Percentiles rank a stretch among this genome's conserved stretches.
phyloP scores from a whole-genome alignment of 2,329 filamentous ascomycete genomes.

The Lecanicillium sp. region DNA sequence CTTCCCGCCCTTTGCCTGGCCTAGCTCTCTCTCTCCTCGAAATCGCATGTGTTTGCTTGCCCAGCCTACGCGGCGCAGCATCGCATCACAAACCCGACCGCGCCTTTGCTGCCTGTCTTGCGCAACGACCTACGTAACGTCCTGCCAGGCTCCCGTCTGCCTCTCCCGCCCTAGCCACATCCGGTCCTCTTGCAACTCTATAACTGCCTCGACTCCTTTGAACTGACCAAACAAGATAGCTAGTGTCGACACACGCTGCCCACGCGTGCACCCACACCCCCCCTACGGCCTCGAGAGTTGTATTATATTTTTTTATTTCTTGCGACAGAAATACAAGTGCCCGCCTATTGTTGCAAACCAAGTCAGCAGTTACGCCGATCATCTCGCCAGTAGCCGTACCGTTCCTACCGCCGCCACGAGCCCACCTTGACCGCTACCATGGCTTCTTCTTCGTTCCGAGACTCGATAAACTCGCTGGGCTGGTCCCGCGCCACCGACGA shows the following conservation, averaged over 20 bases:
- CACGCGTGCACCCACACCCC: background rate
- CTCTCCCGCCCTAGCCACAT: background rate
- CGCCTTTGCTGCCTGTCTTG: background rate
- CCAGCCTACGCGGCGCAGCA: background rate
- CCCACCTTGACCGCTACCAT: constrained; percentile 39
- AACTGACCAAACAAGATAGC: constrained; percentile 9
- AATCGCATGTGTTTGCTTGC: background rate
- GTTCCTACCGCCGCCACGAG: background rate
- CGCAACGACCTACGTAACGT: constrained; percentile 8
- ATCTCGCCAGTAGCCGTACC: constrained; percentile 9
- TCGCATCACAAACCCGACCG: background rate
- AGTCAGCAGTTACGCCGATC: constrained; percentile 8
- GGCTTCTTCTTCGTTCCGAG: constrained; percentile 84
- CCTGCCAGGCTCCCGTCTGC: background rate
- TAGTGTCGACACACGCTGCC: constrained; percentile 6
- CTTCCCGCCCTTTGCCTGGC: constrained; percentile 1
- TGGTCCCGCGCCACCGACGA: constrained; percentile 86
- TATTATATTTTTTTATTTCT: background rate
- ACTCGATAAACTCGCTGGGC: constrained; percentile 89
- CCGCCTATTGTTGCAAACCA: constrained; percentile 7
- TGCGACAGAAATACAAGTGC: constrained; percentile 3
- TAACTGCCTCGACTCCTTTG: background rate
- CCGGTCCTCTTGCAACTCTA: background rate
- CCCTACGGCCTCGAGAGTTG: constrained; percentile 5
- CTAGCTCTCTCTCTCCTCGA: background rate